phyloP scores from a whole-genome alignment of 2,329 filamentous ascomycete genomes.

The Paraphoma chrysanthemicola region DNA sequence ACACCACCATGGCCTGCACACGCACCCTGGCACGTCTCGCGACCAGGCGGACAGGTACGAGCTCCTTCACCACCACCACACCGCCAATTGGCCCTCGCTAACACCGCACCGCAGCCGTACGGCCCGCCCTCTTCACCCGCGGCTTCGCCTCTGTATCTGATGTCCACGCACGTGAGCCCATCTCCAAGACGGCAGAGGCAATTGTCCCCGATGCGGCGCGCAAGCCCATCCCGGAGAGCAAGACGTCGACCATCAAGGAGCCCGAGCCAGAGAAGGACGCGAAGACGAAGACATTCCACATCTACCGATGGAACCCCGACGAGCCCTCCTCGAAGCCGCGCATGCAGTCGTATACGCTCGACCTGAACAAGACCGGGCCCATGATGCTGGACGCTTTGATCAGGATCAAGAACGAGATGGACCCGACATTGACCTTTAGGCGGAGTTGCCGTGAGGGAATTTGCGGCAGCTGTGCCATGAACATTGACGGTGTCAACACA shows the following conservation, averaged over 20 bases:
- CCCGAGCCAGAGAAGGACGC: conserved; percentile 64
- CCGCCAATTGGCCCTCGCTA: conserved; percentile 33
- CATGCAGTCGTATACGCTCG: conserved; percentile 94
- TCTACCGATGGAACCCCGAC: conserved; percentile 99
- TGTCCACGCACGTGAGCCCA: conserved; percentile 39
- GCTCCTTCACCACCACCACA: conserved; percentile 1
- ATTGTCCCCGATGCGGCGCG: conserved; percentile 34
- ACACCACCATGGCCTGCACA: conserved; percentile 45
- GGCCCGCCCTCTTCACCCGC: conserved; percentile 46
- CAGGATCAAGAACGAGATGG: conserved; percentile 98
- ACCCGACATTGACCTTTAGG: conserved; percentile 95
- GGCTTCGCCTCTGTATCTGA: conserved; percentile 49
- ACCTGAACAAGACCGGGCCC: conserved; percentile 98
- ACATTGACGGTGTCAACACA: conserved; percentile 99
- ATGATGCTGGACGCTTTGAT: conserved; percentile 98
- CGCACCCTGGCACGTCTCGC: conserved; percentile 48
- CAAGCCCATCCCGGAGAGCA: conserved; percentile 52
- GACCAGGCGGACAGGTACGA: conserved; percentile 45
- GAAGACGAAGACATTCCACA: conserved; percentile 91
- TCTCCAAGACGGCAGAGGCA: conserved; percentile 40
- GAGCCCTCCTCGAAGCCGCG: conserved; percentile 87
- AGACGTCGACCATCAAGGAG: conserved; percentile 68
- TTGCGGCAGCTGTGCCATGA: conserved; percentile 99
- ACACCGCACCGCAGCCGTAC: conserved; percentile 38
- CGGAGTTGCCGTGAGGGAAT: conserved; percentile 97